Evolutionary conservation across 78 protist genomes (phyloP), one percentile per base, ranked within the genome.

Genomic region (Guillardia theta): DNA sequence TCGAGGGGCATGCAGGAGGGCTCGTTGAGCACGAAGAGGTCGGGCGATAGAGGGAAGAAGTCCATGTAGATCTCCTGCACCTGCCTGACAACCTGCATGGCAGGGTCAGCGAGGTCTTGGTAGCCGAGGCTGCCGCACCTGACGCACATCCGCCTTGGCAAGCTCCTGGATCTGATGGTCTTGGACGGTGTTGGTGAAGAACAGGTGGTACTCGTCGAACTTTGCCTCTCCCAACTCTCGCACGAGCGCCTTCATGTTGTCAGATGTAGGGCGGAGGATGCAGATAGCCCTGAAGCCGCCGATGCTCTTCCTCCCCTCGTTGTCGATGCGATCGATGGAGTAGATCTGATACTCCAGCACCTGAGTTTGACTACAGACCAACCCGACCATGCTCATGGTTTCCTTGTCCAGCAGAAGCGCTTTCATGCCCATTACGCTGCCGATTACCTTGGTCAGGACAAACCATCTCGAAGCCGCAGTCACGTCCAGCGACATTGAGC

Each of bases 321-420:
- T 62, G 19, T 97, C 96, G 39, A 99, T 43, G 64, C 48, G 48
- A 48, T 98, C 99, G 58, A 97, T 78, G 36, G 33, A 22, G 36
- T 70, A 70, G 12, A 70, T 43, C 93, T 98, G 98, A 41, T 97
- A 93, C 88, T 97, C 97, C 47, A 98, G 58, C 3, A n/a, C 41
- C 53, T 97, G 96, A 1, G 97, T 53, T 94, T 97, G 98, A 15
- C 98, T 77, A 80, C 77, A 97, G 22, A 97, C 98, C 96, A 98
- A 78, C 33, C 96, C 58, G 8, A 98, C 97, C 21, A 98, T 97
- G 45, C 95, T 96, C 19, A 62, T 96, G 58, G 99, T 98, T 15
- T 96, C 98, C 30, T 94, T 36, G 93, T 98, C 99, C 80, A 98
- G 88, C 41, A 98, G 95, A 41, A 98, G 95, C 22, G 96, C 98